Evolutionary conservation across 176 grass and related monocot genomes (phyloP), one percentile per base, ranked within the genome.

Genomic region (Elaeis guineensis): DNA sequence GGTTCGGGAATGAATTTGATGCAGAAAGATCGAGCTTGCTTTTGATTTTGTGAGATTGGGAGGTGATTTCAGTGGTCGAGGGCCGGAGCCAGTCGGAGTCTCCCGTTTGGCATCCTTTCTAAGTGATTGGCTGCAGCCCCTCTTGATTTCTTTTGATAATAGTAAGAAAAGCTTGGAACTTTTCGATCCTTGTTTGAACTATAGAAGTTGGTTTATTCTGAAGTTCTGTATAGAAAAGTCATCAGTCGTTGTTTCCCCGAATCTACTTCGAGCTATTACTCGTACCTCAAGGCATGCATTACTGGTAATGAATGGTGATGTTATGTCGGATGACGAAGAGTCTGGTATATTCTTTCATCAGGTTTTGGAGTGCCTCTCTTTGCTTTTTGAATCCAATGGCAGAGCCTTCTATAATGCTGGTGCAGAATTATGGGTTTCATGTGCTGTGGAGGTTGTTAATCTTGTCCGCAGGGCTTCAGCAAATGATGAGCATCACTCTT

Each of bases 21-120:
- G 87, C 88, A 98, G 93, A 70, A 98, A 98, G 77, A 74, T 98
- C 54, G 84, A 83, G 59, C 64, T 83, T 65, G 78, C 71, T 6
- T 78, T 79, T 62, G 63, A 79, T 68, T 92, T 86, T 66, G 26
- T 92, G 58, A 77, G 15, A 8, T 55, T 49, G 32, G 71, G 75
- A 61, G 51, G 29, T 66, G 35, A 64, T 63, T 57, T 25, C 11
- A 55, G 76, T 39, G 81, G 70, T 65, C 67, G 72, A 71, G 74
- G 73, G 11, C 55, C 51, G 56, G 63, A 82, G 28, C 56, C 6
- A 28, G 49, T 79, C 75, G 71, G 72, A 53, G 24, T 81, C 68
- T 66, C 73, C 4, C 79, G 88, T 18, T 65, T 92, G 59, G 63
- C 78, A 7, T 92, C 84, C 5, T 86, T 86, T 79, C 55, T 92